phyloP scores from a whole-genome alignment of 1,139 yeast species.

The Arxiozyma bovina region DNA sequence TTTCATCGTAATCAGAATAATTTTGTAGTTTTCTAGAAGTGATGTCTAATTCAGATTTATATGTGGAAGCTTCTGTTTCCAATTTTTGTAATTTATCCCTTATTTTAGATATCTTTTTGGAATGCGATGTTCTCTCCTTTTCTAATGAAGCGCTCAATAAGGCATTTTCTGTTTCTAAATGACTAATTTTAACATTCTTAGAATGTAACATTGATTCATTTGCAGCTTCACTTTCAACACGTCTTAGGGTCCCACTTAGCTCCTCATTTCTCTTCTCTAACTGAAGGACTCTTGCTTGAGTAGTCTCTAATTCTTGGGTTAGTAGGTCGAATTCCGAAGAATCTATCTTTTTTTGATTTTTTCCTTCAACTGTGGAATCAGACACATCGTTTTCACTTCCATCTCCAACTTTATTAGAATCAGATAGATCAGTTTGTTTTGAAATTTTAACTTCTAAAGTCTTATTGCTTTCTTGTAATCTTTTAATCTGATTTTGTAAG shows the following conservation, averaged over 20 bases:
- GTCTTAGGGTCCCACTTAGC: slow-evolving; percentile 55
- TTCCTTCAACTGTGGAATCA: not conserved
- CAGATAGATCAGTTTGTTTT: slow-evolving; percentile 39
- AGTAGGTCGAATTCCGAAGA: slow-evolving; percentile 48
- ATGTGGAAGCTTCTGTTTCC: slow-evolving; percentile 41
- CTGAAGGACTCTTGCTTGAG: slow-evolving; percentile 59
- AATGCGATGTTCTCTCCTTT: slow-evolving; percentile 31
- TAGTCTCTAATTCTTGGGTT: slow-evolving; percentile 64
- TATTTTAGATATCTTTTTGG: slow-evolving; percentile 32
- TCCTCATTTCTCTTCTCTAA: slow-evolving; percentile 73
- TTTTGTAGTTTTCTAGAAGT: slow-evolving; percentile 41
- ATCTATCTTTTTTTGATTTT: not conserved
- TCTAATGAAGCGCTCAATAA: slow-evolving; percentile 56
- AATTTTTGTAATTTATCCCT: slow-evolving; percentile 34
- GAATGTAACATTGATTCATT: slow-evolving; percentile 30
- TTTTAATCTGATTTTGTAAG: slow-evolving; percentile 37
- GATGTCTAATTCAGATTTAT: slow-evolving; percentile 43
- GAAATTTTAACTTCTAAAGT: slow-evolving; percentile 48
- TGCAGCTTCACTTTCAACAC: slow-evolving; percentile 29
- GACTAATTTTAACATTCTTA: slow-evolving; percentile 39
- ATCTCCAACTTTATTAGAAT: slow-evolving; percentile 15
- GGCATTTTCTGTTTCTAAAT: slow-evolving; percentile 61
- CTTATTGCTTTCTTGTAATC: slow-evolving; percentile 38
- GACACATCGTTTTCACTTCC: slow-evolving; percentile 4
- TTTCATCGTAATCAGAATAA: slow-evolving; percentile 62